Evolutionary conservation across 2,329 filamentous ascomycete genomes (phyloP).

Genomic region (Cytospora piceicola): DNA sequence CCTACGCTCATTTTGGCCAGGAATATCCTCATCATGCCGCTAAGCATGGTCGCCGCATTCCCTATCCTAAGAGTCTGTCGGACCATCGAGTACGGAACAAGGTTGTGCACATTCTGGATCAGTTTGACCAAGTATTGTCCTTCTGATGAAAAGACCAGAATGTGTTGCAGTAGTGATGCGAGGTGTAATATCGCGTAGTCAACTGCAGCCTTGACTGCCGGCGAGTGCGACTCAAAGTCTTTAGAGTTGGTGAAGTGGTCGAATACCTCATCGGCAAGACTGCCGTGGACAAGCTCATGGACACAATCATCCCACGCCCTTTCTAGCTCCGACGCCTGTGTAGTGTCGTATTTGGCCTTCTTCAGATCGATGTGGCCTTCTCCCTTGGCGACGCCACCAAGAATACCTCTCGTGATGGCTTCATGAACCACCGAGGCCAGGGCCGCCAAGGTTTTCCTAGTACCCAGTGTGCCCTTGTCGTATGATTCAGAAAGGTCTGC

Average conservation of each 20-base stretch:
- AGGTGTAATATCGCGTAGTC: constrained; percentile 72
- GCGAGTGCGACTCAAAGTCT: constrained; percentile 66
- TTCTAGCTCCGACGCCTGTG: constrained; percentile 62
- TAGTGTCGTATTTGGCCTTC: constrained; percentile 56
- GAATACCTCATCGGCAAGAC: constrained; percentile 68
- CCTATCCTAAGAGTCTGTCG: constrained; percentile 75
- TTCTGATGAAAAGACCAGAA: constrained; percentile 73
- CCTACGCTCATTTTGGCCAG: constrained; percentile 78
- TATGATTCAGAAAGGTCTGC: constrained; percentile 80
- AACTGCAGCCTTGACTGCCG: constrained; percentile 64
- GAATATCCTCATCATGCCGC: constrained; percentile 71
- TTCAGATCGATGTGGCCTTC: constrained; percentile 34
- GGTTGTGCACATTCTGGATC: constrained; percentile 68
- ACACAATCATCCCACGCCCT: constrained; percentile 70
- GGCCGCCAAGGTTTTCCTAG: constrained; percentile 74
- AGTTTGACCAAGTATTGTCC: constrained; percentile 75
- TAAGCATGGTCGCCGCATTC: constrained; percentile 83
- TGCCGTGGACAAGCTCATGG: constrained; percentile 68
- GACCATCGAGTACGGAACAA: constrained; percentile 73
- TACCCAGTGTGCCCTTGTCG: constrained; percentile 75
- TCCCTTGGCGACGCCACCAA: constrained; percentile 60
- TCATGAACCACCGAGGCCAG: constrained; percentile 72
- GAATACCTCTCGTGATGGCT: constrained; percentile 66
- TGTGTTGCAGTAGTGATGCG: constrained; percentile 74
- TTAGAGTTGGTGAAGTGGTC: constrained; percentile 62